Percentiles rank a stretch among this genome's conserved stretches.
Conservation (phyloP, 768 basidiomycete species). For the Lactarius deliciosus region DNA sequence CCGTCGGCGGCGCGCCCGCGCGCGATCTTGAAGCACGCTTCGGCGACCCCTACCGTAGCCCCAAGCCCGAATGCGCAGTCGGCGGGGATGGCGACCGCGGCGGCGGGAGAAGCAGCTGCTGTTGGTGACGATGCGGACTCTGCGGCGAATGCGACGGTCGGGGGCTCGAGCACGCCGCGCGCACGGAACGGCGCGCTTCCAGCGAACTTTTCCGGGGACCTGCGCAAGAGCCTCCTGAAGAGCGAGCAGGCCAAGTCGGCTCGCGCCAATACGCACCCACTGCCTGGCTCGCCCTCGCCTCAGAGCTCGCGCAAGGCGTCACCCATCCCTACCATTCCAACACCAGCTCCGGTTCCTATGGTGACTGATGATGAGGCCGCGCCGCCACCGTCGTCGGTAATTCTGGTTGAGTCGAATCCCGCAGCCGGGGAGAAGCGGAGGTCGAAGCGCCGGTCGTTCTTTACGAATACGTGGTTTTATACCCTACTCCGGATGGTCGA, state of each 20-base stretch:
- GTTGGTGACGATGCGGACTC: constrained; percentile 11
- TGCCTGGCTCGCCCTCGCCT: constrained; percentile 46
- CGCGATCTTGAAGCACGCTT: constrained; percentile 8
- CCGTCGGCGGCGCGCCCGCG: constrained; percentile 17
- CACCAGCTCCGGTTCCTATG: constrained; percentile 35
- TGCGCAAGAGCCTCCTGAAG: constrained; percentile 79
- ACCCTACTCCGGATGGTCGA: constrained; percentile 80
- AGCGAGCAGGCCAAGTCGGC: constrained; percentile 77
- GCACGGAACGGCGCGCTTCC: constrained; percentile 25
- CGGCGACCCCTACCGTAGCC: neutral
- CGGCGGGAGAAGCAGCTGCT: neutral
- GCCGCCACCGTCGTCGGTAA: neutral
- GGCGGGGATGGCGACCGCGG: neutral
- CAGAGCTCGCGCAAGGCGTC: constrained; percentile 57
- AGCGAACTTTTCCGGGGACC: constrained; percentile 46
- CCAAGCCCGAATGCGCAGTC: constrained; percentile 13
- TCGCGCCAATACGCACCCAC: constrained; percentile 54
- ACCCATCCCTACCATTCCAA: constrained; percentile 36
- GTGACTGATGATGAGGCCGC: constrained; percentile 36
- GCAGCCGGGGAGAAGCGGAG: constrained; percentile 32
- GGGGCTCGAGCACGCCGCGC: constrained; percentile 11
- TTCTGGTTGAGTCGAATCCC: neutral
- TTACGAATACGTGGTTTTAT: constrained; percentile 89
- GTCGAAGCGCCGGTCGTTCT: constrained; percentile 63
- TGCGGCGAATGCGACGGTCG: neutral